These are phyloP conservation scores for Scheffersomyces spartinae DNA, from an alignment of 805 yeast species.

Conservation along the genomic window DNA sequence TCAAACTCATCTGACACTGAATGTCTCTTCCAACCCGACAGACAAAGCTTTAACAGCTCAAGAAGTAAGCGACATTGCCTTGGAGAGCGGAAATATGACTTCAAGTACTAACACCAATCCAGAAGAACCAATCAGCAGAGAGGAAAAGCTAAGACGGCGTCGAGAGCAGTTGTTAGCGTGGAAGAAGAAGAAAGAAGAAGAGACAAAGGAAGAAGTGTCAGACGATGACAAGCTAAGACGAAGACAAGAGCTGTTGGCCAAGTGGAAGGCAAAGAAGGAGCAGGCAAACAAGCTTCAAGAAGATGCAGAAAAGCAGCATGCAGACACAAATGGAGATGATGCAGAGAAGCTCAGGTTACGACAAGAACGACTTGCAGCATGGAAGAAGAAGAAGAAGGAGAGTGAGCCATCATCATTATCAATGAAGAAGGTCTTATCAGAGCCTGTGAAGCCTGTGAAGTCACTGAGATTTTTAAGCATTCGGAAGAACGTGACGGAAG, in stretches of 20 bases:
- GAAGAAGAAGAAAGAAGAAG: constrained; percentile 1
- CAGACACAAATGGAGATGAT: neutral
- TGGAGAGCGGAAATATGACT: no score
- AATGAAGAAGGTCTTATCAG: no score
- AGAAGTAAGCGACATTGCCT: no score
- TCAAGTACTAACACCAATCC: no score
- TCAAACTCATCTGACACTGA: no score
- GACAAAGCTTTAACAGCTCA: no score
- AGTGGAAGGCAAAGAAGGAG: constrained; percentile 50
- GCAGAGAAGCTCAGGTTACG: constrained; percentile 14
- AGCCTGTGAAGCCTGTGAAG: neutral
- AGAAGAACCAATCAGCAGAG: no score
- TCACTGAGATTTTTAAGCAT: neutral
- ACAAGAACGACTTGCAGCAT: constrained; percentile 34
- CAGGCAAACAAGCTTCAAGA: constrained; percentile 10
- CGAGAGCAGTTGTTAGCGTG: neutral
- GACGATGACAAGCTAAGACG: constrained; percentile 22
- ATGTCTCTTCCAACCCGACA: no score
- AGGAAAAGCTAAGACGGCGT: neutral
- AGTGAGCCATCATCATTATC: no score
- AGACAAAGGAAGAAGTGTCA: constrained; percentile 6
- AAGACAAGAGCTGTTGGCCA: constrained; percentile 43
- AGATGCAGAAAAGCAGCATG: constrained; percentile 1
- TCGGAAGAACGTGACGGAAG: neutral
- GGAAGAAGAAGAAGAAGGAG: constrained; percentile 34